Base-by-base conservation (phyloP, 1,139 yeast species). In the Candida glucosophila region DNA sequence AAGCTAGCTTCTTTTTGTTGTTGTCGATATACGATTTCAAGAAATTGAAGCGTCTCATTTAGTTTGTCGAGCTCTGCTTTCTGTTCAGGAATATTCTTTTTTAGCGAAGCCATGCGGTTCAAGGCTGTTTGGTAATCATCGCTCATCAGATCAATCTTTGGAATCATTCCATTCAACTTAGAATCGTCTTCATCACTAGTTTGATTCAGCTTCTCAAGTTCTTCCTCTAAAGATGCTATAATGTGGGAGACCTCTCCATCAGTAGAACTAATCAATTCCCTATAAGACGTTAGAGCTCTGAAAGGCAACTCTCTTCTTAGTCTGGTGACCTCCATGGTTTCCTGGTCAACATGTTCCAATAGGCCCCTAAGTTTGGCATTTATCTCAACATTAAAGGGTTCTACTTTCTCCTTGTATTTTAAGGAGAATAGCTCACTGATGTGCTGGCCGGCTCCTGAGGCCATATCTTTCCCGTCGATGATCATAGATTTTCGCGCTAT, bases 381-480 rank as follows among this genome's bases (percentile, higher is more conserved):
- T 31, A 76, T 44, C 7, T 64, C 70, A 22, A 67, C 51, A 43
- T 78, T 82, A 46, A 76, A 77, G 0, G 82, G 80, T 41, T 75
- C 85, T 10, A 70, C 62, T 33, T 57, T 63, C 30, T 61, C 67
- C 24, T 41, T 44, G 1, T 63, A 55, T 22, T 49, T 44, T 22
- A 58, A 35, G 13, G 56, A 41, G n/a, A 64, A 35, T 9, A 59
- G 24, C 5, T 55, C 58, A 7, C 32, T 29, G 6, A 50, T 38
- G 8, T 31, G 19, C 19, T 22, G 15, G 6, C 29, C 15, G 6
- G 29, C 25, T 12, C 31, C 28, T 15, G 32, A 26, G 20, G 44
- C 34, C 34, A 55, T 39, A 27, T 57, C 60, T 9, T 47, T 29
- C 2, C 72, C 75, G 37, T 73, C 77, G 6, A 77, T 58, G 3